Evolutionary conservation across 306 rosid genomes (phyloP), one percentile per base, ranked within the genome.

Genomic region (Quercus bicolor): DNA sequence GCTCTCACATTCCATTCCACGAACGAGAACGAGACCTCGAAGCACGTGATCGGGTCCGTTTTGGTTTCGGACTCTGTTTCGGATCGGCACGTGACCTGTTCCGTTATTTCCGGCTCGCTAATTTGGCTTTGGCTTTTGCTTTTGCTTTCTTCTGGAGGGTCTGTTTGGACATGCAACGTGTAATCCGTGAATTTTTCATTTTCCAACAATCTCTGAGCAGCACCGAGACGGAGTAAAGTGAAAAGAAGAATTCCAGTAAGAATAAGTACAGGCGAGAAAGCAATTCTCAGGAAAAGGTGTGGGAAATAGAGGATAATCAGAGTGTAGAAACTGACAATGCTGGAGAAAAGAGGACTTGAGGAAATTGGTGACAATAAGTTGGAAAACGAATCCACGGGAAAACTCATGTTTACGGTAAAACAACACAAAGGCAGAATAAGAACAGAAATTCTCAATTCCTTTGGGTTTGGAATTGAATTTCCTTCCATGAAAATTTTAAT

Each of bases 1-100:
- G 93, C 97, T 71, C 88, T 90, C 84, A 95, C 85, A 34, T 92
- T 82, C 98, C 98, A 92, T 57, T 88, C 86, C 48, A 88, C 84
- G 75, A 92, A 95, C 26, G 84, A 85, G 74, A 92, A 95, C 21
- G 84, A 85, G 20, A 85, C 90, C 40, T 87, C 96, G 64, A 89
- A 88, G 68, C 74, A 66, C 3, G 85, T 76, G 45, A 40, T 78
- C 56, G 86, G 84, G 28, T 76, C 86, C 85, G 21, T 12, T 65
- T 87, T 73, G 37, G 75, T 12, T 31, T 84, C 85, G 54, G 83
- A 8, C 60, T 82, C 83, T 6, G 28, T 18, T 72, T 80, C 84
- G 8, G 84, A 84, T 61, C 83, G 51, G 54, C 70, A 37, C 3
- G 45, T 33, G 10, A 75, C 78, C 82, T 86, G 78, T 74, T 83